Evolutionary conservation across 1,139 yeast species (phyloP).

Genomic region (Yamadazyma conglobata): DNA sequence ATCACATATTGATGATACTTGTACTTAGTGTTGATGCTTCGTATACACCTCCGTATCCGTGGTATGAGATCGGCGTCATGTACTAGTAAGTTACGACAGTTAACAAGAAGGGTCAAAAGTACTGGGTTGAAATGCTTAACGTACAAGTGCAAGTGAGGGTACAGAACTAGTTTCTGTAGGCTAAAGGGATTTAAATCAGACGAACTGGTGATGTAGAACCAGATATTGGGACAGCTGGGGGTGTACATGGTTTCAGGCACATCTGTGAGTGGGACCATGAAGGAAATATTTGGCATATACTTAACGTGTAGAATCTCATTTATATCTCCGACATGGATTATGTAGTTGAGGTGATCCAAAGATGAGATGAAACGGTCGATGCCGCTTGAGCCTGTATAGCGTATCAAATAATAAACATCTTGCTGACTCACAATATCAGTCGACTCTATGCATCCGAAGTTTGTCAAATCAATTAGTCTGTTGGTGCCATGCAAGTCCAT

Average conservation of each 20-base stretch:
- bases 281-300: neutral
- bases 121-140: slow-evolving; percentile 4
- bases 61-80: slow-evolving; percentile 1
- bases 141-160: slow-evolving; percentile 5
- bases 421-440: too few relatives aligned
- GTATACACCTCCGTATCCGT: neutral
- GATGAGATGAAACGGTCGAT: too few relatives aligned
- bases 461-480: too few relatives aligned
- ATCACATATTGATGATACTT: slow-evolving; percentile 12
- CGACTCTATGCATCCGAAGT: too few relatives aligned
- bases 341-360: neutral
- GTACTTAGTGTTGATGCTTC: slow-evolving; percentile 1
- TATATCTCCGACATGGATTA: neutral
- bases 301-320: neutral
- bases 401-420: too few relatives aligned
- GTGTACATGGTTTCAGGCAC: neutral
- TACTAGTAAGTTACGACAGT: slow-evolving; percentile 4
- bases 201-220: slow-evolving; percentile 2
- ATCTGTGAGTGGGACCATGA: slow-evolving; percentile 1
- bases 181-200: neutral
- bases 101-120: slow-evolving; percentile 4
- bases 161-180: slow-evolving; percentile 4
- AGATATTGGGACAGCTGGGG: neutral
- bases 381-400: too few relatives aligned
- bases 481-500: slow-evolving; percentile 1